Conservation (phyloP, 73 alveolate genomes). For the Paramecium tetraurelia region DNA sequence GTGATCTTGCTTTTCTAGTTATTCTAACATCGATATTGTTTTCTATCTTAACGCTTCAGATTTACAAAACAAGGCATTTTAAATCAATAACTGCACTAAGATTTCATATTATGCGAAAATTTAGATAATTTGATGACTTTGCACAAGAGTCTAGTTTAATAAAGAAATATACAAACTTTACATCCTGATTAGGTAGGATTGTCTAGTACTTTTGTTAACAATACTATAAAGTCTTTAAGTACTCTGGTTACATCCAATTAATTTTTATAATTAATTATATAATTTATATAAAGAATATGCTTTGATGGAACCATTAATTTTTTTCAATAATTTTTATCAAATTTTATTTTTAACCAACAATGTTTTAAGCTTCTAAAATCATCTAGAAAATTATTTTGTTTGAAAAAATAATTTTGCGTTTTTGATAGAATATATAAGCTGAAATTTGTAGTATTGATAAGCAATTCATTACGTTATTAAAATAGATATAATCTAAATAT, state of each 20-base stretch:
- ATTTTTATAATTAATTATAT: not conserved
- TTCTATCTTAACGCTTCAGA: not conserved
- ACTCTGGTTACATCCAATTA: not conserved
- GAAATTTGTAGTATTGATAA: not conserved
- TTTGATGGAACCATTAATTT: not conserved
- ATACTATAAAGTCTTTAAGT: not conserved
- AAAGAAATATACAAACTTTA: not conserved
- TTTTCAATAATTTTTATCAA: not conserved
- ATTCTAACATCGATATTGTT: not conserved
- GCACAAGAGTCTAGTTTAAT: not conserved
- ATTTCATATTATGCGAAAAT: not conserved
- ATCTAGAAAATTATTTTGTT: not conserved
- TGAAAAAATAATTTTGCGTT: not conserved
- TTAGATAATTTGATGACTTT: conserved; percentile 21
- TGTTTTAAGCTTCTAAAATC: not conserved
- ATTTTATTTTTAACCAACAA: not conserved
- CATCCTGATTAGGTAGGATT: conserved; percentile 30
- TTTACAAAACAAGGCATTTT: conserved; percentile 29
- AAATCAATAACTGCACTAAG: not conserved
- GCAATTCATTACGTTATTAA: not conserved
- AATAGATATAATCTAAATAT: not conserved
- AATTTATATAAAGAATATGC: not conserved
- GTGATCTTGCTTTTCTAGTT: not conserved
- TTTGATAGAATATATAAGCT: not conserved
- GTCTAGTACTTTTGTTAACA: not conserved